Evolutionary conservation across 495 filamentous ascomycete genomes (phyloP), one percentile per base, ranked within the genome.

Genomic region (Monascus purpureus): DNA sequence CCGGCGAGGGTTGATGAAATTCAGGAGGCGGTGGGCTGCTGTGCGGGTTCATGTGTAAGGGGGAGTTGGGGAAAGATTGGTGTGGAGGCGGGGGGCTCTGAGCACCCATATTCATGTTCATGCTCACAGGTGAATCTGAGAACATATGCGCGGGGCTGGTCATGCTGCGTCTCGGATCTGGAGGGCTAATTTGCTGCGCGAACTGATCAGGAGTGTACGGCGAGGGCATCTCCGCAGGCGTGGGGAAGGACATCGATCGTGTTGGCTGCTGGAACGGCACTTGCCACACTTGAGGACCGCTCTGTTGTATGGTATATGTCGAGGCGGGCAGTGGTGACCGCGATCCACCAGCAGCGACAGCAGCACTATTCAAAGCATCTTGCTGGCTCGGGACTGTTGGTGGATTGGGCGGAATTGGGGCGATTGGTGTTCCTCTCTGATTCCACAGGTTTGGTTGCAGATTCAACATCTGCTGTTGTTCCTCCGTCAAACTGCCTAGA

Each of bases 161-260:
- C 50, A 65, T 57, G 30, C 59, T 43, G 13, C 55, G 50, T 35
- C 63, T 63, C 17, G 57, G 39, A 33, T 65, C 61, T 1, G 55
- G 45, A 3, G 50, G 37, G n/a, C n/a, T n/a, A 28, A 61, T 50
- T n/a, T 53, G 53, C 9, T 38, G 51, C 15, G 48, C 44, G 14
- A 47, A 59, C 31, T 46, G 53, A 12, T n/a, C n/a, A 23, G 41
- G 8, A 51, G 48, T 17, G 32, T 46, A 49, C 4, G 50, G 20
- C 13, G 15, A 25, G 5, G 39, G 34, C 46, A 61, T 50, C 8
- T 57, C 55, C 1, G 38, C 33, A 19, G 52, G 58, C 8, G 50
- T 49, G 7, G 57, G 54, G 25, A 55, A 60, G 11, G 54, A 55
- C 57, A 64, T 61, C 0, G 60, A 46, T 15, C 60, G 55, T 3